Base-by-base conservation (phyloP, 163 green algal genomes). In the Prototheca cutis region DNA sequence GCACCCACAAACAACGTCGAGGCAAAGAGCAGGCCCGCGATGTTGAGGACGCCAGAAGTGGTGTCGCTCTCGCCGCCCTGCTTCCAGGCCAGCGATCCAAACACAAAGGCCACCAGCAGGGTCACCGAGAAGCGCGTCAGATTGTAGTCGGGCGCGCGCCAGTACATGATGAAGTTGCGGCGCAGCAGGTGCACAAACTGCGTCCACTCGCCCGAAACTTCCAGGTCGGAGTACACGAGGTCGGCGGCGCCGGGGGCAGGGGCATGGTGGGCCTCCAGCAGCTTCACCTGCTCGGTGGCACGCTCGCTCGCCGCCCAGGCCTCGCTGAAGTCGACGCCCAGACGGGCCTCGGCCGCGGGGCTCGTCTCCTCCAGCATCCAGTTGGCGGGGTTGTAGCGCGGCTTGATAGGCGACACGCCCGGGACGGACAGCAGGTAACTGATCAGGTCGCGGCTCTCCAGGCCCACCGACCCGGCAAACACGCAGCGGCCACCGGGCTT, bases 401-500 rank as follows among this genome's bases (percentile, higher is more conserved):
- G 25, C 24, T 36, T 25, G 36, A 65, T 51, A 18, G 53, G 27
- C n/a, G 57, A 48, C 48, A 83, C 72, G 32, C 71, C 76, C 23
- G 69, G 71, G 24, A 84, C 67, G 1, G 53, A 40, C 40, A 66
- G 40, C 27, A 91, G 75, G 71, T 90, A 90, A n/a, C 42, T 24
- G 21, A 90, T 66, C 3, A 90, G 71, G 24, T 72, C 48, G 29
- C 32, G 15, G 19, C 28, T 36, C 21, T 56, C 56, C 2, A 33
- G 6, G 32, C 63, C 63, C 45, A 45, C 21, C 6, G 29, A 3
- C 19, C 59, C 59, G 21, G 27, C 3, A 24, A 15, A 52, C 4
- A 52, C 58, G 21, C 15, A n/a, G 17, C 45, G 23, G 4, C 59
- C 59, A 24, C 59, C 59, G 23, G 40, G 61, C 61, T 65, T 32